These are phyloP conservation scores for Zoysia pacifica DNA, from an alignment of 176 grass and related monocot genomes.

Conservation along the genomic window DNA sequence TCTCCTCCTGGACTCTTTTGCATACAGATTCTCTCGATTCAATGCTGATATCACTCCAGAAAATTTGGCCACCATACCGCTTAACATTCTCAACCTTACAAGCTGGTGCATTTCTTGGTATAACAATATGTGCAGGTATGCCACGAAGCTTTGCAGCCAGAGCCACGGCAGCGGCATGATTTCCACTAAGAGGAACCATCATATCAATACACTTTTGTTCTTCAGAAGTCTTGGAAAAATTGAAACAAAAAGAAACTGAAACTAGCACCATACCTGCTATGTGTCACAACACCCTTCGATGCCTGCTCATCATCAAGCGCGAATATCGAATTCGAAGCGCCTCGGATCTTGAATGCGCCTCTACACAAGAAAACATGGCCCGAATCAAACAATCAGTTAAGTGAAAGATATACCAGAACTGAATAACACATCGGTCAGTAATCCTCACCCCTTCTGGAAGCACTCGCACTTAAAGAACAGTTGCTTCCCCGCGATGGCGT, in stretches of 20 bases:
- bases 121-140: constrained; percentile 89
- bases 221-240: background rate
- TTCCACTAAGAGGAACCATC: constrained; percentile 55
- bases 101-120: constrained; percentile 76
- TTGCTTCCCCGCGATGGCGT: constrained; percentile 59
- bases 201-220: background rate
- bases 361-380: constrained; percentile 34
- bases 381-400: constrained; percentile 13
- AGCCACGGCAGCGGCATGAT: constrained; percentile 88
- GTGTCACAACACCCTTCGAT: constrained; percentile 83
- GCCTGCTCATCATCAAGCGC: constrained; percentile 69
- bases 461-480: constrained; percentile 96
- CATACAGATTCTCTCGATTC: constrained; percentile 79
- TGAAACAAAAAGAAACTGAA: background rate
- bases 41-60: constrained; percentile 73
- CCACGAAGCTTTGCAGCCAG: constrained; percentile 83
- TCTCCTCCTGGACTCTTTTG: constrained; percentile 73
- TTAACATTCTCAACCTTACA: constrained; percentile 93
- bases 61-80: constrained; percentile 73
- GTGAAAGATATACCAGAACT: background rate
- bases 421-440: constrained; percentile 16
- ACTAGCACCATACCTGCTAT: constrained; percentile 71
- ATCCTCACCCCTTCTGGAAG: constrained; percentile 91
- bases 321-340: constrained; percentile 93
- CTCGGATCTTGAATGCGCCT: constrained; percentile 91